phyloP scores from a whole-genome alignment of 495 filamentous ascomycete species.

The Schizothecium vesticola region DNA sequence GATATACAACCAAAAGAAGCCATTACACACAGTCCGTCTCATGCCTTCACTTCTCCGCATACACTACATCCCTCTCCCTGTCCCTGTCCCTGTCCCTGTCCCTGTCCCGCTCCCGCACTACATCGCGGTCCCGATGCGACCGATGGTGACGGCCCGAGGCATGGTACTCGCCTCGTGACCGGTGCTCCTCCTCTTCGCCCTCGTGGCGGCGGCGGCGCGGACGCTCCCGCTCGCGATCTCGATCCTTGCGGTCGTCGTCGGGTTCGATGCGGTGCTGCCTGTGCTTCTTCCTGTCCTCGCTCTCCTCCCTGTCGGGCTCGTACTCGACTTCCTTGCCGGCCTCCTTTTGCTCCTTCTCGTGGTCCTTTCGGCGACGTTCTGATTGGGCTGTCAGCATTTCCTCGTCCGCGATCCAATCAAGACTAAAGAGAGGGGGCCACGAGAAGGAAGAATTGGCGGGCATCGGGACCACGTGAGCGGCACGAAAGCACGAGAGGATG shows the following conservation, averaged over 20 bases:
- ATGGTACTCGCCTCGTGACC: slow-evolving; percentile 9
- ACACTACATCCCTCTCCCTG: slow-evolving; percentile 1
- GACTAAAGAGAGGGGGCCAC: not conserved
- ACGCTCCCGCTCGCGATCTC: slow-evolving; percentile 18
- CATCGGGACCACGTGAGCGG: slow-evolving; percentile 4
- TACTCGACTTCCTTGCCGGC: slow-evolving; percentile 9
- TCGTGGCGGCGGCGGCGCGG: slow-evolving; percentile 10
- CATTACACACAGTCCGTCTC: not conserved
- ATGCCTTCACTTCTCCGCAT: not conserved
- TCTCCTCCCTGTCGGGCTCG: slow-evolving; percentile 16
- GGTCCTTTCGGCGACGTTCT: slow-evolving; percentile 37
- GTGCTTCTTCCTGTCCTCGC: slow-evolving; percentile 24
- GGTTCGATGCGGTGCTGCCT: slow-evolving; percentile 31
- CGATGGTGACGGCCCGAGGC: slow-evolving; percentile 14
- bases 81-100: not conserved
- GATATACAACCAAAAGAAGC: not conserved
- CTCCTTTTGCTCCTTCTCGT: slow-evolving; percentile 26
- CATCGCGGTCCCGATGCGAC: slow-evolving; percentile 2
- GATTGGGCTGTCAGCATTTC: slow-evolving; percentile 19
- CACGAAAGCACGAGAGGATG: not conserved
- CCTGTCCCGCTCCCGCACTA: not conserved
- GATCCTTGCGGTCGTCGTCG: slow-evolving; percentile 21
- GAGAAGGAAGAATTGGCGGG: not conserved
- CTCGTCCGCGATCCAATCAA: not conserved
- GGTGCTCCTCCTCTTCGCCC: slow-evolving; percentile 17